Evolutionary conservation across 805 yeast species (phyloP), one percentile per base, ranked within the genome.

Genomic region (Candida ficus): DNA sequence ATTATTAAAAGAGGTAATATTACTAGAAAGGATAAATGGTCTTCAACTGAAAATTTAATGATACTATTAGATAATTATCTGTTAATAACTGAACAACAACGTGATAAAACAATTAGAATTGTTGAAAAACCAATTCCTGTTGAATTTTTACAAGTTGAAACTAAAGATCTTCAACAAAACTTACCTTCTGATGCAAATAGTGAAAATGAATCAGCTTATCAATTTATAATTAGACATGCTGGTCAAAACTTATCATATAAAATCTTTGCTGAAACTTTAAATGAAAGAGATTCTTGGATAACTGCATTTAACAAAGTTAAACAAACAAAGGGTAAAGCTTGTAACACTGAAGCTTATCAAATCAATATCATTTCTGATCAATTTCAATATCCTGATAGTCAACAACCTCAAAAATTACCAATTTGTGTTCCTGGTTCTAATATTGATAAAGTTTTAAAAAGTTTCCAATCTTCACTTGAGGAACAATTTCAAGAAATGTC

Each of bases 21-120:
- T 14, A 51, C 65, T 2, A 68, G 82, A 41, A 77, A 80, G 43
- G 93, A 83, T 36, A 63, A 78, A 51, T 75, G 79, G 66, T 64
- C 79, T 23, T 81, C 80, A 29, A 69, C 83, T 29, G 62, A 67
- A 7, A 64, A 71, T 0, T 61, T 67, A 1, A 51, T 83, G 19
- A 75, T 85, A 16, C 61, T 87, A 22, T 61, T 87, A 38, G 95
- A 87, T 54, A 84, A 87, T 52, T 84, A 70, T 50, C 60, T 87
- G 33, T 54, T 87, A 25, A 71, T 87, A 1, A 80, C 86, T 1
- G 81, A 86, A 30, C 69, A 68, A 35, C 58, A 73, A 3, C 65
- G 66, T 8, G 73, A 70, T 33, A 60, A 52, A 28, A 51, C 49
- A 14, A 68, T 56, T 34, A 69, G 68, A 47, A 69, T 80, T 0